phyloP scores from a whole-genome alignment of 1,139 yeast species.

The Tardiomyces digboiensis region DNA sequence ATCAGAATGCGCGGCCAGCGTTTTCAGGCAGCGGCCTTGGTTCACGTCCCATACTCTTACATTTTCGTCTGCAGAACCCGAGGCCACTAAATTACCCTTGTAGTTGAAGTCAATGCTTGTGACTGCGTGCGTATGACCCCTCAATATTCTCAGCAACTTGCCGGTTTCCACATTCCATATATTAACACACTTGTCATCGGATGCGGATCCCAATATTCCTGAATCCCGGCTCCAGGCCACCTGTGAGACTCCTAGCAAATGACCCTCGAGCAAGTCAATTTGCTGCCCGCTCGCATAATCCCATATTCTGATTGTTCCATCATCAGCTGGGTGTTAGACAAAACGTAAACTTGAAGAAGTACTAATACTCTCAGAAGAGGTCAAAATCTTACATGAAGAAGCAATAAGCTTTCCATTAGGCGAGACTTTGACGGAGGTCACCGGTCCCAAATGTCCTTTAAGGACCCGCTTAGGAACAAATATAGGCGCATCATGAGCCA shows the following conservation, averaged over 20 bases:
- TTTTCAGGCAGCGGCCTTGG: conserved; percentile 61
- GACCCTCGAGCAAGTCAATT: conserved; percentile 34
- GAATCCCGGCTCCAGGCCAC: conserved; percentile 71
- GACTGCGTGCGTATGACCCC: conserved; percentile 83
- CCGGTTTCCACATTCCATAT: conserved; percentile 49
- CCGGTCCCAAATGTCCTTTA: not conserved
- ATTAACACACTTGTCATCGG: conserved; percentile 77
- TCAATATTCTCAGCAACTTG: conserved; percentile 43
- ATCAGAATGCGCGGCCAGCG: conserved; percentile 89
- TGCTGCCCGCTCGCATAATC: not conserved
- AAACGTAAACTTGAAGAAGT: too few relatives aligned
- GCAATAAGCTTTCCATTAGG: not conserved
- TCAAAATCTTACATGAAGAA: not conserved
- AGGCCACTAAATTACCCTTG: conserved; percentile 69
- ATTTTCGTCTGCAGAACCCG: conserved; percentile 89
- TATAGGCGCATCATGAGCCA: not conserved
- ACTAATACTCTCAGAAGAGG: too few relatives aligned
- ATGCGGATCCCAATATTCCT: conserved; percentile 68
- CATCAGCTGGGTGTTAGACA: conserved; percentile 16
- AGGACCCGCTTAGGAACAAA: not conserved
- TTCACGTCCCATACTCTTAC: conserved; percentile 83
- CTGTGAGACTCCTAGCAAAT: conserved; percentile 59
- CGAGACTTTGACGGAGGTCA: not conserved
- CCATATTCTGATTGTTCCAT: conserved; percentile 37
- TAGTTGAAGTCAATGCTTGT: conserved; percentile 60